These are phyloP conservation scores for Amylostereum areolatum DNA, from an alignment of 1,284 basidiomycete species.

Conservation along the genomic window DNA sequence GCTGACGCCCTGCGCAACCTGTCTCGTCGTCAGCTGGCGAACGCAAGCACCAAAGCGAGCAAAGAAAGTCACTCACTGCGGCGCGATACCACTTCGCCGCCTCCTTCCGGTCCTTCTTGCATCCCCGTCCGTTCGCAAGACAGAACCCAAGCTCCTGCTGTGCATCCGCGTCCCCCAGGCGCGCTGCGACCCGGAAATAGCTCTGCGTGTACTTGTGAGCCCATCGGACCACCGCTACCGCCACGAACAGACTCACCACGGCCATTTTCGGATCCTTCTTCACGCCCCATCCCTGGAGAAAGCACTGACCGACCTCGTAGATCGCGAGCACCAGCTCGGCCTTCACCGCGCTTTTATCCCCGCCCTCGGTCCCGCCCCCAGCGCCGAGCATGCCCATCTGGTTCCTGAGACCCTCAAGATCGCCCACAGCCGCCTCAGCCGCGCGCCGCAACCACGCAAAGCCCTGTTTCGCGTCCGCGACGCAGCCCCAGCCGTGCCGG, in stretches of 20 bases:
- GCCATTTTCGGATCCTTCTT: conserved; percentile 84
- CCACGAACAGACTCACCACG: conserved; percentile 43
- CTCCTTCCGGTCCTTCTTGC: conserved; percentile 83
- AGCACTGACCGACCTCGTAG: conserved; percentile 90
- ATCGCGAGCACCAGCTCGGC: conserved; percentile 83
- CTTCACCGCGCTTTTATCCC: conserved; percentile 29
- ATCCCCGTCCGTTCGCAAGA: conserved; percentile 80
- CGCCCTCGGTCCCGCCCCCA: conserved; percentile 29
- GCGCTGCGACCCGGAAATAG: conserved; percentile 82
- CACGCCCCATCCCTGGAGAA: conserved; percentile 89
- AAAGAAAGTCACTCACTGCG: conserved; percentile 46
- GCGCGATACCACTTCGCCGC: conserved; percentile 88
- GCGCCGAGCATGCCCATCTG: conserved; percentile 23
- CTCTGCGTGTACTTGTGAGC: conserved; percentile 42
- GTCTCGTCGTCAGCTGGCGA: conserved; percentile 2
- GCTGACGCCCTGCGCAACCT: conserved; percentile 73
- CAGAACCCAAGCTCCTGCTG: conserved; percentile 84
- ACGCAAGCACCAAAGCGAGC: conserved; percentile 5
- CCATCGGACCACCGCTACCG: background rate
- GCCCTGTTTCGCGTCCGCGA: conserved; percentile 69
- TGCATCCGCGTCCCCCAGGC: conserved; percentile 81
- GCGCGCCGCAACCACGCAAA: conserved; percentile 83
- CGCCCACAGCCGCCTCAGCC: conserved; percentile 75
- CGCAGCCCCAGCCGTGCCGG: conserved; percentile 84
- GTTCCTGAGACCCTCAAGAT: conserved; percentile 45